Evolutionary conservation across 441 rosid species (phyloP).

Genomic region (Brassica balearica): DNA sequence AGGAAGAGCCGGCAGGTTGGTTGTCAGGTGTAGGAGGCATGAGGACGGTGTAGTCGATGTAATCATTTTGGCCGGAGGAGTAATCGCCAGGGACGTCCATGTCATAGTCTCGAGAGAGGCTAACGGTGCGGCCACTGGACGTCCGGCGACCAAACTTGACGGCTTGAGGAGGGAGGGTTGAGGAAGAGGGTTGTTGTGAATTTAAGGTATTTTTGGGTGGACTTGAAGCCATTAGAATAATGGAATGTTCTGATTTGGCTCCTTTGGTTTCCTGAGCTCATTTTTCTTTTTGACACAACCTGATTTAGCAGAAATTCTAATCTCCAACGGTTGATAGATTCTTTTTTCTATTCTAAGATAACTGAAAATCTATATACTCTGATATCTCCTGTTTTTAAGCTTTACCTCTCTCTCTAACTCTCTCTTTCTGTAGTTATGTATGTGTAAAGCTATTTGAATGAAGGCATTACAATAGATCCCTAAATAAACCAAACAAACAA

Average conservation of each 20-base stretch:
- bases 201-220: constrained; percentile 52
- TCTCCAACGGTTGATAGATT: constrained; percentile 33
- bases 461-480: not conserved
- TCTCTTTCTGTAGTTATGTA: constrained; percentile 6
- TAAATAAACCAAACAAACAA: not conserved
- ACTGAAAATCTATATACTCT: constrained; percentile 24
- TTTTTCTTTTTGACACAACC: constrained; percentile 34
- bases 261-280: constrained; percentile 36
- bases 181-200: constrained; percentile 51
- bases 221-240: constrained; percentile 57
- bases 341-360: constrained; percentile 40
- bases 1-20: constrained; percentile 64
- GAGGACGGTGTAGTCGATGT: constrained; percentile 83
- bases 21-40: constrained; percentile 97
- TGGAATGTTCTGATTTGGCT: constrained; percentile 33
- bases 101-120: constrained; percentile 82
- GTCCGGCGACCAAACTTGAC: constrained; percentile 71
- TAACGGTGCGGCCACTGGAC: constrained; percentile 75
- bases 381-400: constrained; percentile 44
- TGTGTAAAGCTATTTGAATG: not conserved
- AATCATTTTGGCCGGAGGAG: constrained; percentile 65
- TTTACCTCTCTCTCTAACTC: not conserved
- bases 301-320: constrained; percentile 10
- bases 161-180: constrained; percentile 65
- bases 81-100: constrained; percentile 70